Conservation (phyloP, 192 early-diverging fungal genomes). For the Thoreauomyces humboldtii region DNA sequence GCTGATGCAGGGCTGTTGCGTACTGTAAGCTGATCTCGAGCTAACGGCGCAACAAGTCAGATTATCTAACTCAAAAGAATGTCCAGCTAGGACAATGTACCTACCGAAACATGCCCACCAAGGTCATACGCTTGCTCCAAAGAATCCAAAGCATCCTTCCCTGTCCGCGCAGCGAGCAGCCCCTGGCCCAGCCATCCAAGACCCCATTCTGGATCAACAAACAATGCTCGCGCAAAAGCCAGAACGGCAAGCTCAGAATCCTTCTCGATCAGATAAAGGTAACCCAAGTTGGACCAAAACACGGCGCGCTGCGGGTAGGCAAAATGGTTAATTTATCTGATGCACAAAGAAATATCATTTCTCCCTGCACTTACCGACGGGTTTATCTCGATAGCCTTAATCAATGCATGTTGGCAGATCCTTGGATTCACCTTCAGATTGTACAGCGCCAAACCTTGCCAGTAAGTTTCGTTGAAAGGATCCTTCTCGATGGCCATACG, state of each 20-base stretch:
- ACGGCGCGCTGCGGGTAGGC: constrained; percentile 42
- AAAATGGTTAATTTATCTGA: neutral
- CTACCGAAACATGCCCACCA: constrained; percentile 35
- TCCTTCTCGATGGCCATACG: constrained; percentile 32
- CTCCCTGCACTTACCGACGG: constrained; percentile 54
- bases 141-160: constrained; percentile 57
- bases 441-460: constrained; percentile 74
- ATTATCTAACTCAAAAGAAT: constrained; percentile 4
- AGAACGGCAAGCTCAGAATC: constrained; percentile 75
- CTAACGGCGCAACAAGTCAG: no score
- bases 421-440: constrained; percentile 44
- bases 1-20: neutral
- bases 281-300: constrained; percentile 83
- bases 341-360: no score
- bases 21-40: constrained; percentile 32
- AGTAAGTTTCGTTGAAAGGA: constrained; percentile 51
- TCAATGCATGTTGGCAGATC: constrained; percentile 82
- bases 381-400: constrained; percentile 71
- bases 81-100: constrained; percentile 53
- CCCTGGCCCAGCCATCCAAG: constrained; percentile 87
- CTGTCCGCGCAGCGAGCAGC: constrained; percentile 63
- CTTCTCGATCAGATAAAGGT: constrained; percentile 65
- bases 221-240: constrained; percentile 70
- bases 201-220: constrained; percentile 74
- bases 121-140: constrained; percentile 79